Evolutionary conservation across 179 eudicot species (phyloP), one percentile per base, ranked within the genome.

Genomic region (Nepenthes alata): DNA sequence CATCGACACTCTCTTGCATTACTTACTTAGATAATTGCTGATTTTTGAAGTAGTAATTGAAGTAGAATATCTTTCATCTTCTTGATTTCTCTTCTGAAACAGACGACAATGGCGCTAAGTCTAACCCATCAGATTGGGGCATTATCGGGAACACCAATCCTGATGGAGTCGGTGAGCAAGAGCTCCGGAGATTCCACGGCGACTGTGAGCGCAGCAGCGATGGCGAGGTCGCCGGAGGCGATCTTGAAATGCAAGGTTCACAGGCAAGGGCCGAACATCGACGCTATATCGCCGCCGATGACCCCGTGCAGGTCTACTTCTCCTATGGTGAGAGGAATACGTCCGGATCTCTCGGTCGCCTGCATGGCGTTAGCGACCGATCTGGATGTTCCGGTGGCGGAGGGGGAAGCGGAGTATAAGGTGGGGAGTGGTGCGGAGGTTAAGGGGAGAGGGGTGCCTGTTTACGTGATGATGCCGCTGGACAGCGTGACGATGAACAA

Each of bases 391-490:
- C 25, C 67, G 3, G 9, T 49, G 0, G 53, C 36, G 48, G 1
- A n/a, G 38, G 36, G n/a, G 67, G 67, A 55, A 54, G 53, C 53
- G 14, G 53, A 13, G 39, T 11, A 34, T 1, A 62, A 47, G 52
- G 55, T 34, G n/a, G 70, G 54, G 15, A 47, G 45, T 6, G 59
- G 67, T 59, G 61, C 76, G 77, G 68, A 64, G 72, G 61, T 52
- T 72, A 64, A 25, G 45, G 55, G 2, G 34, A 71, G 72, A 4
- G 94, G 98, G 8, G 98, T 93, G 57, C 97, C 98, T 59, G 97
- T 93, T 35, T 93, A 61, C 16, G 98, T 93, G 68, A 93, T 93
- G 98, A 85, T 93, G 97, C 98, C 98, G 69, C 35, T 93, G 67
- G 98, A 93, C n/a, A 93, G 95, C 52, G 97, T 93, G 72, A 86